Evolutionary conservation across 768 basidiomycete genomes (phyloP).

Genomic region (Trametes sanguinea): DNA sequence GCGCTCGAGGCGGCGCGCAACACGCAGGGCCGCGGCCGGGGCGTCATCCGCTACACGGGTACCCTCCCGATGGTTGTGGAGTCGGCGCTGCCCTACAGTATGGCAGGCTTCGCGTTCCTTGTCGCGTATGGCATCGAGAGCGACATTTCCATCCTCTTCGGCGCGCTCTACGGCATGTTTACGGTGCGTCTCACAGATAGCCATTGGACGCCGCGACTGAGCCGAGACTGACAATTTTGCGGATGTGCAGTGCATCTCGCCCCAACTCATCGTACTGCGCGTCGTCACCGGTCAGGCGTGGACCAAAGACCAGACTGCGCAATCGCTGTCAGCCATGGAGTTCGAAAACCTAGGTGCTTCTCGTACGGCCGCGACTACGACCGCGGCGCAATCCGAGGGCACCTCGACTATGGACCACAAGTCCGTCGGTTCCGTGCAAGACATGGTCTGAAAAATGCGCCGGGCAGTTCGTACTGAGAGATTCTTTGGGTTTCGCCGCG

Average conservation of each 20-base stretch:
- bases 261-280: constrained; percentile 25
- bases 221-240: no score
- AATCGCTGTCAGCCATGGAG: constrained; percentile 12
- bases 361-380: neutral
- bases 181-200: constrained; percentile 14
- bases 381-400: neutral
- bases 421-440: constrained; percentile 1
- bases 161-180: constrained; percentile 24
- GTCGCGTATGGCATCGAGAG: constrained; percentile 23
- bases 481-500: no score
- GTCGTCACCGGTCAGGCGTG: constrained; percentile 22
- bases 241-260: constrained; percentile 20
- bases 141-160: constrained; percentile 23
- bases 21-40: neutral
- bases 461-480: no score
- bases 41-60: constrained; percentile 17
- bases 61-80: constrained; percentile 24
- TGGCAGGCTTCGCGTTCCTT: constrained; percentile 26
- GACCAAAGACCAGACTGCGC: constrained; percentile 10
- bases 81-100: constrained; percentile 26
- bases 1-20: constrained; percentile 9
- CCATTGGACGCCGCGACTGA: neutral
- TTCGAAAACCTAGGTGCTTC: constrained; percentile 6
- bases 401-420: constrained; percentile 6
- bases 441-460: neutral